A percentile compares a stretch with the other conserved stretches of the same genome.
Evolutionary conservation across 768 basidiomycete species (phyloP).

Genomic region (Trametes coccinea): DNA sequence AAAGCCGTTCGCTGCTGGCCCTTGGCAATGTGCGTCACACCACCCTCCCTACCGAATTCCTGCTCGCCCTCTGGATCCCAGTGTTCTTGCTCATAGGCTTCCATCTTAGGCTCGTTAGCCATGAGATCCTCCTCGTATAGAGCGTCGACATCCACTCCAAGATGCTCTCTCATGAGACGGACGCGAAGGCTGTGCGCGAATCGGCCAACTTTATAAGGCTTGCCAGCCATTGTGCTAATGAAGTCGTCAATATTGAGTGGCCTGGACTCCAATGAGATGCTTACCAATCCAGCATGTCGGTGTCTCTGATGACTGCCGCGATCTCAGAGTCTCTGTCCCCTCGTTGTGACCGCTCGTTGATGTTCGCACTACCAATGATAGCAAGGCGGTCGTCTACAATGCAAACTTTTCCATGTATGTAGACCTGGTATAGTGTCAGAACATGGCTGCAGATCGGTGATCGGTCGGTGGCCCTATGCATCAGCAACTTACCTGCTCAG

Average conservation of each 20-base stretch:
- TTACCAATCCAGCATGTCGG: conserved; percentile 93
- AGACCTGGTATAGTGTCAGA: conserved; percentile 52
- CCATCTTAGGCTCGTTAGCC: conserved; percentile 50
- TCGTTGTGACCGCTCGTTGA: conserved; percentile 94
- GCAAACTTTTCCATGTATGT: conserved; percentile 70
- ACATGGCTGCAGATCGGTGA: neutral
- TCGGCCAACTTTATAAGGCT: conserved; percentile 92
- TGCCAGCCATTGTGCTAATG: conserved; percentile 86
- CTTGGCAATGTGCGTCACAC: conserved; percentile 34
- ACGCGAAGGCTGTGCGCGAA: conserved; percentile 94
- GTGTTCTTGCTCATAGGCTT: conserved; percentile 51
- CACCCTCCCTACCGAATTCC: conserved; percentile 43
- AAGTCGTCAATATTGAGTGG: neutral
- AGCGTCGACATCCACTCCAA: conserved; percentile 92
- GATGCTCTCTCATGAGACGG: conserved; percentile 94
- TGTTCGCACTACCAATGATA: conserved; percentile 95
- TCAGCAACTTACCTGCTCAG: conserved; percentile 67
- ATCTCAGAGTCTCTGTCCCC: conserved; percentile 98
- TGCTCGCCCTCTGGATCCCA: conserved; percentile 82
- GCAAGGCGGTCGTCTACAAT: conserved; percentile 94
- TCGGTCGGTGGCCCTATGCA: neutral
- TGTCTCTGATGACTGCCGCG: conserved; percentile 90
- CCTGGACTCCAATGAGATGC: conserved; percentile 17
- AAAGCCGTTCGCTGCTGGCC: conserved; percentile 23
- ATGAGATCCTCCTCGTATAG: conserved; percentile 75